Evolutionary conservation across 192 early-diverging fungal species (phyloP).

Genomic region (Podila minutissima): DNA sequence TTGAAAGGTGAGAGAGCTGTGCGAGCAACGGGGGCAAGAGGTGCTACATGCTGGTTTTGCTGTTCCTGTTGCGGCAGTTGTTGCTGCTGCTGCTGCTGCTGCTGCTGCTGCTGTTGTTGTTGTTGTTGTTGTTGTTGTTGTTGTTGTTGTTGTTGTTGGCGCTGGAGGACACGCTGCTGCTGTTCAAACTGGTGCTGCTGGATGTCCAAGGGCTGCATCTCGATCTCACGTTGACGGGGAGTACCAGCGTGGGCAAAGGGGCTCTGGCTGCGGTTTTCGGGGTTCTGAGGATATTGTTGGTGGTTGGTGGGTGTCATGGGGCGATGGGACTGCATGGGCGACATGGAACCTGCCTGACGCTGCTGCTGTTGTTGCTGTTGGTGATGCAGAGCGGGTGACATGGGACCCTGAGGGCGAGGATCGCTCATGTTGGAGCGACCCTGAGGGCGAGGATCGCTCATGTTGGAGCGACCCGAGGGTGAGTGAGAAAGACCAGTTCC

Average conservation of each 20-base stretch:
- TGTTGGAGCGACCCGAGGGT: constrained; percentile 13
- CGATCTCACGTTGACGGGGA: constrained; percentile 31
- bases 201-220: constrained; percentile 50
- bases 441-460: constrained; percentile 18
- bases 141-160: constrained; percentile 16
- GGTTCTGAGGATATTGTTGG: constrained; percentile 9
- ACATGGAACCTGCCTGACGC: background rate
- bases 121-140: constrained; percentile 12
- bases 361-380: constrained; percentile 13
- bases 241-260: background rate
- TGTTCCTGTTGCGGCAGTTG: background rate
- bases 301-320: constrained; percentile 9
- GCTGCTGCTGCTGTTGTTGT: constrained; percentile 2
- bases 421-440: constrained; percentile 17
- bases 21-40: background rate
- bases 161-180: constrained; percentile 30
- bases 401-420: background rate
- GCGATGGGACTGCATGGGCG: background rate
- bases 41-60: background rate
- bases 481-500: background rate
- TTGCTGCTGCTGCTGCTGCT: constrained; percentile 7
- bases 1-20: constrained; percentile 26
- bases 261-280: background rate
- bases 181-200: constrained; percentile 52
- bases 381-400: background rate